phyloP scores from a whole-genome alignment of 306 rosid species.

The Cucumis cinereus region DNA sequence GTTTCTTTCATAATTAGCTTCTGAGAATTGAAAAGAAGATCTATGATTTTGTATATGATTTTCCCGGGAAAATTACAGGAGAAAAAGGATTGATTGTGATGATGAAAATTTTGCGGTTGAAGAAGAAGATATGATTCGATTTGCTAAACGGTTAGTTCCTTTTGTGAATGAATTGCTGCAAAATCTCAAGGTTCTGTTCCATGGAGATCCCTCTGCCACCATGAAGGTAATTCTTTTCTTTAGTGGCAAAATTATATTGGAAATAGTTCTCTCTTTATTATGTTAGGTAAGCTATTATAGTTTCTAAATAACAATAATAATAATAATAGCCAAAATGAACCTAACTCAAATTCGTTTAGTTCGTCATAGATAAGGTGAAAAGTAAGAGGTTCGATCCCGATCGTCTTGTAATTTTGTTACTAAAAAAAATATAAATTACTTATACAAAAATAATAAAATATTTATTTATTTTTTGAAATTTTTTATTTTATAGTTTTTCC shows the following conservation, averaged over 20 bases:
- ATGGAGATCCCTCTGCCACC: constrained; percentile 85
- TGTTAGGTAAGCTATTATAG: no score
- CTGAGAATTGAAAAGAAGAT: background rate
- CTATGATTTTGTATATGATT: background rate
- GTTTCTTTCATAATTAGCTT: background rate
- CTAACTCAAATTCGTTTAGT: no score
- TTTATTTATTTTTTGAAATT: no score
- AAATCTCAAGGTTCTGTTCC: constrained; percentile 67
- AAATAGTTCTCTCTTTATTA: no score
- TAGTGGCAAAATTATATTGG: background rate
- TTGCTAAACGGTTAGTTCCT: constrained; percentile 56
- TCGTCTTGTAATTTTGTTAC: no score
- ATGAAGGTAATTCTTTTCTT: constrained; percentile 43
- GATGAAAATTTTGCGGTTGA: constrained; percentile 43
- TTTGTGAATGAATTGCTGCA: constrained; percentile 56
- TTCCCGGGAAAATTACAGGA: constrained; percentile 15
- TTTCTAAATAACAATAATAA: no score
- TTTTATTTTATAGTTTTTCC: no score
- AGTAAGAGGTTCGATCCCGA: no score
- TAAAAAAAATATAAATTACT: no score
- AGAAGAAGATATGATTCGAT: constrained; percentile 79
- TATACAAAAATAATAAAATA: no score
- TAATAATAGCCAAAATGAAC: no score
- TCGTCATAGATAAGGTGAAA: no score
- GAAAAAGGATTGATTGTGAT: constrained; percentile 38